Base-by-base conservation (phyloP, 2,329 filamentous ascomycete genomes). In the Colletotrichum filicis region DNA sequence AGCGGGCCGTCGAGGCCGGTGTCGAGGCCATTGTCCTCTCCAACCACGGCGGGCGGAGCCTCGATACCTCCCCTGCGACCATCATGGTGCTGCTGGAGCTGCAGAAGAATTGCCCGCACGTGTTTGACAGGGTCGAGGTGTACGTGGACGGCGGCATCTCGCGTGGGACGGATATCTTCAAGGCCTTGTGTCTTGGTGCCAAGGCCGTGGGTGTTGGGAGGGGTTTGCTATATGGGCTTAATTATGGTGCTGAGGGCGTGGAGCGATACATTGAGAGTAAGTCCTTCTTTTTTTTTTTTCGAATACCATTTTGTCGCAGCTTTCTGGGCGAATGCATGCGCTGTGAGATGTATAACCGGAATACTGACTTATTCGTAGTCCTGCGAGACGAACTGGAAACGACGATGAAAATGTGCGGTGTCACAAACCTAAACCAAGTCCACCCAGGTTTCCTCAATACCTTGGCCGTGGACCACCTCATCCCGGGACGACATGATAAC, bases 1-100 rank as follows among this genome's bases (percentile, higher is more conserved):
- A 86, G 65, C 86, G 84, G 75, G 90, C 90, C 2, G 85, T 91
- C 46, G 86, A 92, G 64, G 78, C 86, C 14, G 92, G 91, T 0
- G 88, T 89, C 3, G 89, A 94, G 75, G 92, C 90, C 0, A 92
- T 95, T 60, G 87, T 94, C 1, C 84, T 94, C 1, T 90, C 87
- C 16, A 95, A 95, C 76, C 93, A 95, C 79, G 93, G 92, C 1
- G 92, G 92, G 0, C 81, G 92, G 52, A 86, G 82, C 64, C 77
- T 87, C 1, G 87, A 89, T 71, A 89, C 78, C 76, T 83, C 85
- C 0, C 85, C 88, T 2, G 83, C 91, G 0, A 86, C 88, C 0
- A 84, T 93, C 35, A 79, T 92, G 42, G 86, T 90, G 0, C 78
- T 93, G 4, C 80, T 93, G 1, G 91, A 94, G 80, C 84, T 93